phyloP scores from a whole-genome alignment of 352 stramenopile genomes.

The Globisporangium camurandrum region DNA sequence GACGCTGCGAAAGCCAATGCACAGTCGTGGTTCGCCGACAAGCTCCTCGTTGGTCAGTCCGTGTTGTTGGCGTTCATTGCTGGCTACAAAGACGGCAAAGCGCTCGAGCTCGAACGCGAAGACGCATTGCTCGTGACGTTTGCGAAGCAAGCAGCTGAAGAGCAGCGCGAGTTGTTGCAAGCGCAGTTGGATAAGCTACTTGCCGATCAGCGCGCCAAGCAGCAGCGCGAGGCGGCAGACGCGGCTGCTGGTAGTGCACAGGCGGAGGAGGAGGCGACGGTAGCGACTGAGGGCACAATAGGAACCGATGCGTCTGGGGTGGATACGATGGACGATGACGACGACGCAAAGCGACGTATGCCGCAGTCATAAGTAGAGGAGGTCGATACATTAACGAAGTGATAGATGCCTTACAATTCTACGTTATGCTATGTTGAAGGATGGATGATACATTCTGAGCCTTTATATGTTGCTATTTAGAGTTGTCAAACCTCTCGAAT shows the following conservation, averaged over 20 bases:
- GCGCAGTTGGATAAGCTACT: constrained; percentile 66
- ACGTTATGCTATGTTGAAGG: no score
- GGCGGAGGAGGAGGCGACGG: neutral
- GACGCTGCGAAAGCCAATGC: constrained; percentile 46
- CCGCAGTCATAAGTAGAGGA: no score
- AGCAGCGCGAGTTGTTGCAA: constrained; percentile 65
- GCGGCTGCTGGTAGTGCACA: no score
- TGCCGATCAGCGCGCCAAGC: constrained; percentile 47
- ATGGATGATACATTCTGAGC: no score
- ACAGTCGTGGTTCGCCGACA: constrained; percentile 80
- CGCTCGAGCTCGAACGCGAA: constrained; percentile 62
- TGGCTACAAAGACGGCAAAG: constrained; percentile 73
- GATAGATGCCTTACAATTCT: no score
- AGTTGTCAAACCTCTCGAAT: no score
- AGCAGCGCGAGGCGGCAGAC: constrained; percentile 23
- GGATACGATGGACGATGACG: no score
- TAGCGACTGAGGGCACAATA: no score
- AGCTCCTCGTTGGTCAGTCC: constrained; percentile 71
- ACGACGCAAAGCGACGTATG: no score
- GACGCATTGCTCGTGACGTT: constrained; percentile 70
- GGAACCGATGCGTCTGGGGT: no score
- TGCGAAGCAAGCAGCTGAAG: constrained; percentile 62
- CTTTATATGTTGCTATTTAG: no score
- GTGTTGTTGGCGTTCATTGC: constrained; percentile 81
- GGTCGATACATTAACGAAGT: no score